These are phyloP conservation scores for Aspergillus caelatus DNA, from an alignment of 2,329 filamentous ascomycete genomes.

Conservation along the genomic window DNA sequence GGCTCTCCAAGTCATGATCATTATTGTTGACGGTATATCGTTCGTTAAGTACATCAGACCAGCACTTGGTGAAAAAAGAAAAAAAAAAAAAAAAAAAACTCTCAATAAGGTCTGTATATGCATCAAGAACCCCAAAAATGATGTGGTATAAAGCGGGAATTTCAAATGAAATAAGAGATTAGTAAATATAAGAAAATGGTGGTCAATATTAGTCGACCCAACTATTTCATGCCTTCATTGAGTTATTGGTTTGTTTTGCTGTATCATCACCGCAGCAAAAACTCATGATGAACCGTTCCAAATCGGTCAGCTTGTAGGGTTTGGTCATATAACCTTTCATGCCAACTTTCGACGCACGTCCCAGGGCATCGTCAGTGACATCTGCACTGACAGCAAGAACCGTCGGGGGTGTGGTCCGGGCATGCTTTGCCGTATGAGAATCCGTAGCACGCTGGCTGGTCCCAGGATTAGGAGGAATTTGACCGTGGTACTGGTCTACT, in stretches of 20 bases:
- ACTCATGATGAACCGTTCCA: conserved; percentile 61
- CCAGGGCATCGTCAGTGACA: conserved; percentile 65
- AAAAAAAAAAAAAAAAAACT: conserved; percentile 3
- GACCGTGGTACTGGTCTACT: conserved; percentile 41
- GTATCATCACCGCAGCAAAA: conserved; percentile 40
- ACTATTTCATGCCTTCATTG: conserved; percentile 23
- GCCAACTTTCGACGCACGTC: conserved; percentile 62
- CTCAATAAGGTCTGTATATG: conserved; percentile 8
- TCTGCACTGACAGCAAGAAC: conserved; percentile 69
- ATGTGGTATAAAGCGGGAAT: conserved; percentile 15
- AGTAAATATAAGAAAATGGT: conserved; percentile 7
- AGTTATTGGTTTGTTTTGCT: conserved; percentile 16
- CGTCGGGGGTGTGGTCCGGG: conserved; percentile 34
- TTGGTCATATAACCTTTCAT: conserved; percentile 72
- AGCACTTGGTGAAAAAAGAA: background rate
- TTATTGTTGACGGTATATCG: conserved; percentile 10
- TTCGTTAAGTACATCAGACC: conserved; percentile 6
- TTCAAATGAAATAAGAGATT: background rate
- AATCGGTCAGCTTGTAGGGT: conserved; percentile 65
- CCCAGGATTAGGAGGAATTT: conserved; percentile 20
- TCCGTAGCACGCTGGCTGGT: background rate
- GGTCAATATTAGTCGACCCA: background rate
- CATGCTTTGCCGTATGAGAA: background rate
- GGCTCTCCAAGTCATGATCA: conserved; percentile 11
- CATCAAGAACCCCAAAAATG: conserved; percentile 11